These are phyloP conservation scores for Paecilomyces sp. DNA, from an alignment of 2,329 filamentous ascomycete species.

Conservation along the genomic window DNA sequence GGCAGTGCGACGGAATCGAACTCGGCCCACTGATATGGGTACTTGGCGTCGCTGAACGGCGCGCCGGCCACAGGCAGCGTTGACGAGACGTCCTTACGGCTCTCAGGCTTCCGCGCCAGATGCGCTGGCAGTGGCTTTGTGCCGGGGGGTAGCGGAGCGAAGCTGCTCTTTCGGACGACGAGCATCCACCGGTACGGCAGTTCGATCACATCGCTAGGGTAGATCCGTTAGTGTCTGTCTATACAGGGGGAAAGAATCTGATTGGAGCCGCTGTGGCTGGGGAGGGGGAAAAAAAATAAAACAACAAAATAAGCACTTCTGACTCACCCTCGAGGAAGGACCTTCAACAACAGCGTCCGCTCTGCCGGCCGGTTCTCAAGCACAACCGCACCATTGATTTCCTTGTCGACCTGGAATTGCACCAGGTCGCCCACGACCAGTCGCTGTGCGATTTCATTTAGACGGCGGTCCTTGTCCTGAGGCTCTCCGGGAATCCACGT, in stretches of 20 bases:
- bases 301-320: constrained; percentile 3
- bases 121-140: constrained; percentile 42
- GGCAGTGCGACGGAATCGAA: constrained; percentile 60
- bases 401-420: constrained; percentile 76
- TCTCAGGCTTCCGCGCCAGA: constrained; percentile 45
- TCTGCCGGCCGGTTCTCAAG: constrained; percentile 75
- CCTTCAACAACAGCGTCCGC: constrained; percentile 68
- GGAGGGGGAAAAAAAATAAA: constrained; percentile 1
- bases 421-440: constrained; percentile 69
- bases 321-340: constrained; percentile 75
- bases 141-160: constrained; percentile 37
- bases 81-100: constrained; percentile 48
- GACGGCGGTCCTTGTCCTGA: constrained; percentile 62
- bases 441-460: constrained; percentile 60
- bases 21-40: constrained; percentile 65
- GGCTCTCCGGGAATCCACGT: constrained; percentile 63
- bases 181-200: constrained; percentile 53
- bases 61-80: constrained; percentile 60
- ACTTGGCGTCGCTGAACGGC: constrained; percentile 52
- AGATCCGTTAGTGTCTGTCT: constrained; percentile 3
- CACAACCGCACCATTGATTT: constrained; percentile 86
- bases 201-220: constrained; percentile 44
- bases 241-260: constrained; percentile 1
- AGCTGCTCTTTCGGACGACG: constrained; percentile 43
- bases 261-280: no score